These are phyloP conservation scores for Dryas alaskensis DNA, from an alignment of 306 rosid genomes.

Conservation along the genomic window DNA sequence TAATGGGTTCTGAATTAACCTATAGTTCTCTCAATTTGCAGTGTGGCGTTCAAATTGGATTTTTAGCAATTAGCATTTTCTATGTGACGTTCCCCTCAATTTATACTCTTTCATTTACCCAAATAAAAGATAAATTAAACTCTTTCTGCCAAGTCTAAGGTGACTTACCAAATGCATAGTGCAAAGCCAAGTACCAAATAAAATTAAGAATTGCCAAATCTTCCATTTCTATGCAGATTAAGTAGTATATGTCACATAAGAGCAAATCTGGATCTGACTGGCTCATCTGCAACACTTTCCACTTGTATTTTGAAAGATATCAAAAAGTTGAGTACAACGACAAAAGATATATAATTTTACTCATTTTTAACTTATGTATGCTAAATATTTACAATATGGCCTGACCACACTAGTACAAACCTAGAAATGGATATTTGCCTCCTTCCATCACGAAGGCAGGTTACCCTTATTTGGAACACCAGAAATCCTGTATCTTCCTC, in stretches of 20 bases:
- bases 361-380: background rate
- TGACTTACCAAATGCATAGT: background rate
- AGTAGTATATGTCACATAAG: background rate
- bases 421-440: background rate
- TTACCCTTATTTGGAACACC: background rate
- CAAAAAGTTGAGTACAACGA: background rate
- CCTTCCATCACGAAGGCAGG: background rate
- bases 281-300: background rate
- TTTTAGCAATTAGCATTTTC: background rate
- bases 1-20: background rate
- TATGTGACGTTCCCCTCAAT: background rate
- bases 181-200: background rate
- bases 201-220: background rate
- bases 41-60: no score
- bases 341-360: background rate
- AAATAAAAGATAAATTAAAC: no score
- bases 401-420: background rate
- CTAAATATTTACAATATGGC: background rate
- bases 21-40: background rate
- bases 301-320: background rate
- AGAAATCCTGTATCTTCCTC: background rate
- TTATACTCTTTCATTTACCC: no score
- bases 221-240: background rate
- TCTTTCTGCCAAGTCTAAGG: no score
- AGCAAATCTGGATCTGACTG: background rate